These are phyloP conservation scores for Aureobasidium sp. DNA, from an alignment of 2,329 filamentous ascomycete genomes.

Conservation along the genomic window DNA sequence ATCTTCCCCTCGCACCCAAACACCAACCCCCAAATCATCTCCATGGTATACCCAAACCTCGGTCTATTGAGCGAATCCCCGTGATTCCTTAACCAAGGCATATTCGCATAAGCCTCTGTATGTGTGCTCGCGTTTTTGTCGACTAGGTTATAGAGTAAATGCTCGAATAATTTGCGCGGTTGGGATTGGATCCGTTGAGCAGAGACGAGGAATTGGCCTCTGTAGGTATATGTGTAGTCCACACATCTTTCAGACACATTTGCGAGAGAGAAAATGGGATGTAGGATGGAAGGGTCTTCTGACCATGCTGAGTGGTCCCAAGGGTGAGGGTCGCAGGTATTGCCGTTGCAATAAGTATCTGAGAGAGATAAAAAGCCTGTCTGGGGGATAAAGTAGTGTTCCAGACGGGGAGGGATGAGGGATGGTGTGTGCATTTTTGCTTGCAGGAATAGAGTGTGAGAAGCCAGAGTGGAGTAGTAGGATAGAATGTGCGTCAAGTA, in stretches of 20 bases:
- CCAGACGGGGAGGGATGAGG: not conserved
- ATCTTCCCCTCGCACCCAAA: not conserved
- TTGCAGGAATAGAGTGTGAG: not conserved
- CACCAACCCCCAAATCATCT: not conserved
- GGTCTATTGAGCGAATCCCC: not conserved
- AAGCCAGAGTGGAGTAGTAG: not conserved
- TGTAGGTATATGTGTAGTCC: slow-evolving; percentile 35
- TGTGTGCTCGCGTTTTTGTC: not conserved
- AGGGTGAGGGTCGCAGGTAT: not conserved
- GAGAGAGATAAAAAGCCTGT: not conserved
- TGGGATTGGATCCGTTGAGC: slow-evolving; percentile 35
- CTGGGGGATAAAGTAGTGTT: not conserved
- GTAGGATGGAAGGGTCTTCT: not conserved
- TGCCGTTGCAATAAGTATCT: not conserved
- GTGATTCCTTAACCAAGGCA: not conserved
- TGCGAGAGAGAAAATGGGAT: not conserved
- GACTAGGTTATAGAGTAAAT: slow-evolving; percentile 20
- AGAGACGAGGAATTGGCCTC: slow-evolving; percentile 44
- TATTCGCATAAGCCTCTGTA: not conserved
- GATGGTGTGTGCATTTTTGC: not conserved
- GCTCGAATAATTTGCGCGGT: slow-evolving; percentile 29
- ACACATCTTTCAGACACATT: not conserved
- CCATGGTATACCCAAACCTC: slow-evolving; percentile 1
- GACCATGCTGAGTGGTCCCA: not conserved
- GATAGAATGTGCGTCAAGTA: not conserved